Evolutionary conservation across 2,329 filamentous ascomycete genomes (phyloP).

Genomic region (Paecilomyces dactylethromorphus): DNA sequence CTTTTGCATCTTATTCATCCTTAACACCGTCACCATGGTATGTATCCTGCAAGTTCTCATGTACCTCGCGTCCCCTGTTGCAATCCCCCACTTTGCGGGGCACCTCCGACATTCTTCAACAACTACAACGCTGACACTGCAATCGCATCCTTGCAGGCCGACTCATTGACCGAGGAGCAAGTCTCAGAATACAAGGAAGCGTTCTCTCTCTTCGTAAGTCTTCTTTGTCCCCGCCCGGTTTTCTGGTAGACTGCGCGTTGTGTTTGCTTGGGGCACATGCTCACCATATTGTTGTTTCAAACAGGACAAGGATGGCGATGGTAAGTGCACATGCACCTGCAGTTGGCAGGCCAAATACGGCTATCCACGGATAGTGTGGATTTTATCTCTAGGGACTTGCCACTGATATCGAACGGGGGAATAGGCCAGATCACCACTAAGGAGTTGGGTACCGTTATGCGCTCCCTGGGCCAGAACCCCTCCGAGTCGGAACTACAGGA

Average conservation of each 20-base stretch:
- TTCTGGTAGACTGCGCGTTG: background rate
- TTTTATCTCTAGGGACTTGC: background rate
- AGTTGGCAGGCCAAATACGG: background rate
- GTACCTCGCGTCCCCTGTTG: constrained; percentile 5
- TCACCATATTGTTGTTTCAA: constrained; percentile 9
- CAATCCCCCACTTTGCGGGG: constrained; percentile 19
- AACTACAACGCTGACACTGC: constrained; percentile 17
- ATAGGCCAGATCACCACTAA: constrained; percentile 86
- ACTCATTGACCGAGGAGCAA: constrained; percentile 98
- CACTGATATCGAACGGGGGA: background rate
- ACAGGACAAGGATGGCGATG: constrained; percentile 87
- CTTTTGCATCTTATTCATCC: constrained; percentile 1
- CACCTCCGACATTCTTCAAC: constrained; percentile 3
- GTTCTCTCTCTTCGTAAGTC: constrained; percentile 97
- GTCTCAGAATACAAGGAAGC: constrained; percentile 99
- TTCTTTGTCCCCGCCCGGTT: constrained; percentile 1
- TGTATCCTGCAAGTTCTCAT: constrained; percentile 3
- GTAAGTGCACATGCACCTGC: constrained; percentile 50
- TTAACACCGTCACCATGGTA: constrained; percentile 26
- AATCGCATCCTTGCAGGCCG: constrained; percentile 57
- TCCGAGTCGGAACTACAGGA: constrained; percentile 86
- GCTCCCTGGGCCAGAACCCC: constrained; percentile 81
- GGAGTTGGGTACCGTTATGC: constrained; percentile 85
- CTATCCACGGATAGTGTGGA: background rate
- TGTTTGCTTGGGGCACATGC: constrained; percentile 16